These are phyloP conservation scores for Sordariomycetes sp. DNA, from an alignment of 2,329 filamentous ascomycete genomes.

Conservation along the genomic window DNA sequence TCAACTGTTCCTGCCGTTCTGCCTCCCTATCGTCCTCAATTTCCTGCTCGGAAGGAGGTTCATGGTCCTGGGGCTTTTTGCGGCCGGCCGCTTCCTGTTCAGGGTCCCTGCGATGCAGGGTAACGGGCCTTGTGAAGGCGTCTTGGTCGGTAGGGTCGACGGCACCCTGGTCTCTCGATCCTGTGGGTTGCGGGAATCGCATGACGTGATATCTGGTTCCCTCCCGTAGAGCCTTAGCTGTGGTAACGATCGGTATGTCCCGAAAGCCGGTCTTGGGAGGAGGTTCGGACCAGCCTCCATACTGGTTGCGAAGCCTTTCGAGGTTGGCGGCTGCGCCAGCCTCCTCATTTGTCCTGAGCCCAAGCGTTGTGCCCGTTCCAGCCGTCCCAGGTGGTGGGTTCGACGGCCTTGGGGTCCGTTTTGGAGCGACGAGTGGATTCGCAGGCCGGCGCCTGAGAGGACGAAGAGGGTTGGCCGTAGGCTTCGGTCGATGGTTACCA, in stretches of 20 bases:
- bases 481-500: not conserved
- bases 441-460: constrained; percentile 5
- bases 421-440: constrained; percentile 5
- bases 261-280: constrained; percentile 32
- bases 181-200: constrained; percentile 53
- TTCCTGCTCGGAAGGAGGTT: constrained; percentile 18
- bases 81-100: constrained; percentile 52
- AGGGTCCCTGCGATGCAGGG: constrained; percentile 80
- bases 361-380: constrained; percentile 10
- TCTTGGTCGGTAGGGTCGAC: constrained; percentile 57
- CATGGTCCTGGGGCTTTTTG: constrained; percentile 28
- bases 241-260: constrained; percentile 61
- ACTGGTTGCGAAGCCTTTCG: constrained; percentile 27
- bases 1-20: constrained; percentile 53
- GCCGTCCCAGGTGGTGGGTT: constrained; percentile 3
- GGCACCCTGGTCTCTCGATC: constrained; percentile 34
- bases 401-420: not conserved
- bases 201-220: constrained; percentile 80
- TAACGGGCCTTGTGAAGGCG: constrained; percentile 78
- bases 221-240: constrained; percentile 67
- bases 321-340: constrained; percentile 8
- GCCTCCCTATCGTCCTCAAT: constrained; percentile 42
- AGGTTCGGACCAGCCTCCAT: constrained; percentile 45
- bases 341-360: constrained; percentile 15
- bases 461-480: constrained; percentile 4